Conservation (phyloP, 352 stramenopile genomes). For the Phytophthora hybrid region DNA sequence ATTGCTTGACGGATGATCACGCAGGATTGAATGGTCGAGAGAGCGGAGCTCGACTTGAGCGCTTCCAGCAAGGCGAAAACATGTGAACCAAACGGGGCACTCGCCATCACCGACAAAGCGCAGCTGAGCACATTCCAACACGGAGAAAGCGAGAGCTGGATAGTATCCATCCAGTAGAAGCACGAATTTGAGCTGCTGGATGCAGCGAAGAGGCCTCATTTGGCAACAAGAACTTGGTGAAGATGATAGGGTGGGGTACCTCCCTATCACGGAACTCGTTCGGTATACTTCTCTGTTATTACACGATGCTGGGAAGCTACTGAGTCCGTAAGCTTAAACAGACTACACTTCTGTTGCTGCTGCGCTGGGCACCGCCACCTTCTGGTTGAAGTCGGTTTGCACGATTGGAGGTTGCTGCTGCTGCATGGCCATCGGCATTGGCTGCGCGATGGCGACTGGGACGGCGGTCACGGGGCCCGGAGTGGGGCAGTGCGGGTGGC, state of each 20-base stretch:
- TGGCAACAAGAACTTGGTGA: too few species aligned
- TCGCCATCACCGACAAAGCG: not conserved
- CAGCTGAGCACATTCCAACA: constrained; percentile 1
- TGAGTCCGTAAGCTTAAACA: not conserved
- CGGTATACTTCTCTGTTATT: too few species aligned
- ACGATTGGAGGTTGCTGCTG: constrained; percentile 3
- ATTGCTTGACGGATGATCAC: not conserved
- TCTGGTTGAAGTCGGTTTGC: constrained; percentile 2
- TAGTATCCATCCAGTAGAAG: too few species aligned
- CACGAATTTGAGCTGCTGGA: not conserved
- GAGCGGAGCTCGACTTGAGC: not conserved
- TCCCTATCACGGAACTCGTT: too few species aligned
- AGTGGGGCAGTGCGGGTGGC: constrained; percentile 22
- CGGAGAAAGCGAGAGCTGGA: not conserved
- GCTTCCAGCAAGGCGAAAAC: not conserved
- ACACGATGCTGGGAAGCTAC: too few species aligned
- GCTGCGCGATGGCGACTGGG: constrained; percentile 5
- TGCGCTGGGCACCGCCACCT: not conserved
- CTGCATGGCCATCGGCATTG: constrained; percentile 3
- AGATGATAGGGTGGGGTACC: too few species aligned
- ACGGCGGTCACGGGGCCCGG: not conserved
- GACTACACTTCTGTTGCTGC: not conserved
- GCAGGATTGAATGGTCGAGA: not conserved
- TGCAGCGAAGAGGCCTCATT: not conserved
- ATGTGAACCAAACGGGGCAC: constrained; percentile 5